A percentile compares a stretch with the other conserved stretches of the same genome.
Conservation (phyloP, 257 asterid genomes). For the Nicotiana noctiflora region DNA sequence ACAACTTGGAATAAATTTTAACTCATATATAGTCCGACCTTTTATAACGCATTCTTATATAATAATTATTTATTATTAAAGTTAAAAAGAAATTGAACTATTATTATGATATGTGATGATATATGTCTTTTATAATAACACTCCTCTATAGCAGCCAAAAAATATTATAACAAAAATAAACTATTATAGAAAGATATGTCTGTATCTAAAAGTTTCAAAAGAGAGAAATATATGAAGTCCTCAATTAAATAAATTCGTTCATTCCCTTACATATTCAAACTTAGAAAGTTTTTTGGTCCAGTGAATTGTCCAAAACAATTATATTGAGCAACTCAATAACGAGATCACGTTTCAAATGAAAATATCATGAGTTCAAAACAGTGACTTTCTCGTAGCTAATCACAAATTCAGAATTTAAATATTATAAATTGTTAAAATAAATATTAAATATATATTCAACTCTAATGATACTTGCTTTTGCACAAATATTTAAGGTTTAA, state of each 20-base stretch:
- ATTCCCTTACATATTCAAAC: background rate
- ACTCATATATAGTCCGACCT: background rate
- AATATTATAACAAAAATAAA: no score
- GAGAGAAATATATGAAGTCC: background rate
- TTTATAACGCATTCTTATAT: no score
- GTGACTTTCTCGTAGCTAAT: background rate
- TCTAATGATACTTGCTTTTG: background rate
- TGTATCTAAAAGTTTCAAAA: background rate
- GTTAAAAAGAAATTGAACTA: no score
- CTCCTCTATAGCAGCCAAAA: no score
- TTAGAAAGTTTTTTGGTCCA: background rate
- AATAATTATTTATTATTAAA: no score
- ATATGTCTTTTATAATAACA: no score
- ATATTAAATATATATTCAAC: background rate
- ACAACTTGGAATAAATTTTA: background rate
- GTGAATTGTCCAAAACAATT: background rate
- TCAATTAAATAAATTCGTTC: no score
- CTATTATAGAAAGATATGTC: no score
- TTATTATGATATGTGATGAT: no score
- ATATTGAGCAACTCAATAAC: background rate
- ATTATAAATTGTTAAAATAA: background rate
- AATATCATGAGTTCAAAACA: background rate
- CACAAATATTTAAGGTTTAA: background rate
- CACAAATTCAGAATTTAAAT: background rate
- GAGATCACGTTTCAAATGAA: background rate